Conservation (phyloP, 2,329 filamentous ascomycete genomes). For the Calonectria montana region DNA sequence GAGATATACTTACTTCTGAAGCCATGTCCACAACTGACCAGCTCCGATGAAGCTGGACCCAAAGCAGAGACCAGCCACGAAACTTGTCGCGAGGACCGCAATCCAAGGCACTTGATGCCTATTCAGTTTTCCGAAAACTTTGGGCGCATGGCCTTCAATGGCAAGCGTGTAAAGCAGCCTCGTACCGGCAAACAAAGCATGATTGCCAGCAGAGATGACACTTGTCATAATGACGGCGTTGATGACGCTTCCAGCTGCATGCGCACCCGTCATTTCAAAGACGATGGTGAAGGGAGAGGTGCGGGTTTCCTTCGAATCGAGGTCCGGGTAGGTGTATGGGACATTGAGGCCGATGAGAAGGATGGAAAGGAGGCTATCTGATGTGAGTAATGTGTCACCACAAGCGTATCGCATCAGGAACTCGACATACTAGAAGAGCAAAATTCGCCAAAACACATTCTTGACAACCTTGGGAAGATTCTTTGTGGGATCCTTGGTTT, state of each 20-base stretch:
- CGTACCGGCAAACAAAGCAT: constrained; percentile 50
- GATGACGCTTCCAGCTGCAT: constrained; percentile 63
- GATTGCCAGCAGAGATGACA: constrained; percentile 52
- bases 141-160: constrained; percentile 63
- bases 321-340: constrained; percentile 60
- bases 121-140: constrained; percentile 58
- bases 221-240: constrained; percentile 66
- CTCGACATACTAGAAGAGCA: constrained; percentile 58
- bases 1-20: constrained; percentile 66
- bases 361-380: constrained; percentile 50
- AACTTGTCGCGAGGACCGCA: constrained; percentile 60
- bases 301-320: constrained; percentile 46
- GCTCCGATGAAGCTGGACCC: constrained; percentile 74
- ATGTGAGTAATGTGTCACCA: background rate
- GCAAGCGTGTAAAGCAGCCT: constrained; percentile 51
- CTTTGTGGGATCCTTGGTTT: constrained; percentile 71
- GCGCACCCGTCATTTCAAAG: constrained; percentile 66
- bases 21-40: constrained; percentile 73
- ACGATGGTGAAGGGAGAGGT: constrained; percentile 66
- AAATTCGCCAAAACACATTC: constrained; percentile 73
- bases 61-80: constrained; percentile 71
- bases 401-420: no score
- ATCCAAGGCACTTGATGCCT: constrained; percentile 52
- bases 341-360: constrained; percentile 66
- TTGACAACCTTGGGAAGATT: constrained; percentile 72